Evolutionary conservation across 441 rosid species (phyloP).

Genomic region (Brassica hybrid): DNA sequence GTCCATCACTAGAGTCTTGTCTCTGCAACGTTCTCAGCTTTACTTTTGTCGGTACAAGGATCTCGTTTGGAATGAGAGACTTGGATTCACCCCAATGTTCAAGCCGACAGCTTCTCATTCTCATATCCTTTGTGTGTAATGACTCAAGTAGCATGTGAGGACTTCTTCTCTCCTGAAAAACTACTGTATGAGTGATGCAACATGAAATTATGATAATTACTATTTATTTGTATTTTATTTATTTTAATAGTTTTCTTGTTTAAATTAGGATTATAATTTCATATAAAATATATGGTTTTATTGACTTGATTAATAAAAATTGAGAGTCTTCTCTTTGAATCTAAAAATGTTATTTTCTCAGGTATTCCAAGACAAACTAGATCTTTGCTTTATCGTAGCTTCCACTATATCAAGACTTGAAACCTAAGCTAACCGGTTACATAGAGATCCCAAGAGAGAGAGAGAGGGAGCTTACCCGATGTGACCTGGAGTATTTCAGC

Average conservation of each 20-base stretch:
- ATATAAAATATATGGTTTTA: no score
- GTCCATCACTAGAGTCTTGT: constrained; percentile 53
- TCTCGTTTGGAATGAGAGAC: constrained; percentile 44
- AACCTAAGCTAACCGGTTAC: not conserved
- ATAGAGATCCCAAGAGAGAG: not conserved
- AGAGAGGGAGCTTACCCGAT: constrained; percentile 56
- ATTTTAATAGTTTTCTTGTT: no score
- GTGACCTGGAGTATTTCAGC: constrained; percentile 77
- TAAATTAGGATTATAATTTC: no score
- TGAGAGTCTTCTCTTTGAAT: no score
- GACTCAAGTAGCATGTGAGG: constrained; percentile 52
- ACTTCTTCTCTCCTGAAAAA: constrained; percentile 64
- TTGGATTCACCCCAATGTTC: constrained; percentile 47
- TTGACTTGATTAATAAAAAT: no score
- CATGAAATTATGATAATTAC: no score
- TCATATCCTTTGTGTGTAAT: constrained; percentile 45
- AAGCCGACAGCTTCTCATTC: constrained; percentile 44
- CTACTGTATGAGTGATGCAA: not conserved
- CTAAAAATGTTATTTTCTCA: no score
- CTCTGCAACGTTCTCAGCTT: constrained; percentile 43
- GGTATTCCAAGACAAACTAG: no score
- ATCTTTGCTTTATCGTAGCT: no score
- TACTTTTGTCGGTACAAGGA: constrained; percentile 40
- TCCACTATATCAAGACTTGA: no score
- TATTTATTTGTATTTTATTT: no score